These are phyloP conservation scores for Cladosporium cucumerinum DNA, from an alignment of 2,329 filamentous ascomycete species.

Conservation along the genomic window DNA sequence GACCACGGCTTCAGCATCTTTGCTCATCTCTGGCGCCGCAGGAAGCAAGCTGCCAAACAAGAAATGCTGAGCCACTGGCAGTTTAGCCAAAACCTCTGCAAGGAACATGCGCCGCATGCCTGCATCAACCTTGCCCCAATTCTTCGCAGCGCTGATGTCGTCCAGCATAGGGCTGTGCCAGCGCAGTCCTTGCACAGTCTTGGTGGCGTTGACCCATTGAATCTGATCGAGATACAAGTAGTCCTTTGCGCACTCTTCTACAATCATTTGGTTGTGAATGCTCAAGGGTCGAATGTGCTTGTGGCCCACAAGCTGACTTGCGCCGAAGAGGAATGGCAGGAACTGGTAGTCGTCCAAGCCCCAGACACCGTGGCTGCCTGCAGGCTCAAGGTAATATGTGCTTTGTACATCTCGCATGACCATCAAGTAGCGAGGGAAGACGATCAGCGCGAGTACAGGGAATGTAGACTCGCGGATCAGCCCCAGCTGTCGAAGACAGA, in stretches of 20 bases:
- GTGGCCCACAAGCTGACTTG: constrained; percentile 63
- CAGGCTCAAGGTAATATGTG: constrained; percentile 91
- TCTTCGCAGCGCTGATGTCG: constrained; percentile 87
- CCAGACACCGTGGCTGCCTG: constrained; percentile 52
- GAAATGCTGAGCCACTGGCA: constrained; percentile 99
- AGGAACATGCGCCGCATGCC: constrained; percentile 98
- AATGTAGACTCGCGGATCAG: constrained; percentile 66
- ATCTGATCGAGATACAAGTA: constrained; percentile 93
- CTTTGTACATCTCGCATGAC: constrained; percentile 86
- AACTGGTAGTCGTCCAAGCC: constrained; percentile 54
- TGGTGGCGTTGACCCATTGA: constrained; percentile 89
- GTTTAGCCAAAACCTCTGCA: constrained; percentile 83
- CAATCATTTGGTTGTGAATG: constrained; percentile 82
- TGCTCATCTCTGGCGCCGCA: constrained; percentile 77
- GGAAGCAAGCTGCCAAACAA: constrained; percentile 84
- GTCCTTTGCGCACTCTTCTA: constrained; percentile 81
- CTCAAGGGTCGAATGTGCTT: constrained; percentile 47
- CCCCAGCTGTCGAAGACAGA: constrained; percentile 82
- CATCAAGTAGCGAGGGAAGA: constrained; percentile 78
- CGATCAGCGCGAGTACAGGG: constrained; percentile 66
- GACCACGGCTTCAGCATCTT: constrained; percentile 52
- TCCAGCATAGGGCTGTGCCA: constrained; percentile 99
- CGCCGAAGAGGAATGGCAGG: constrained; percentile 51
- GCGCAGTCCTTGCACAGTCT: constrained; percentile 87
- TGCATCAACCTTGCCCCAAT: constrained; percentile 86